phyloP scores from a whole-genome alignment of 2,329 filamentous ascomycete genomes.

The Thelonectria olida region DNA sequence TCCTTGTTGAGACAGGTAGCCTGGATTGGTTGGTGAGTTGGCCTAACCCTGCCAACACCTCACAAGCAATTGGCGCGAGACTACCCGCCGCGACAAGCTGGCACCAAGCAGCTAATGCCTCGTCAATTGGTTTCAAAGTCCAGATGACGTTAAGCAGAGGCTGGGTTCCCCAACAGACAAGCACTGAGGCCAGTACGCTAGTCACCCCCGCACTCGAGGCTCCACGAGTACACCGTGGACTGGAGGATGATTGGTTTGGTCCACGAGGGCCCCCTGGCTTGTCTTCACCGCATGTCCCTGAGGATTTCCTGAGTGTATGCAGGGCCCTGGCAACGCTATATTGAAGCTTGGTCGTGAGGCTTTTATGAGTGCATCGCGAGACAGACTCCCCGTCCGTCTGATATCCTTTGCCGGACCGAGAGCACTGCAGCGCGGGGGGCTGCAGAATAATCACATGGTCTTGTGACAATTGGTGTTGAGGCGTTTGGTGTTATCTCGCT shows the following conservation, averaged over 20 bases:
- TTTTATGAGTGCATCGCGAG: conserved; percentile 29
- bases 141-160: conserved; percentile 30
- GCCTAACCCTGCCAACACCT: conserved; percentile 1
- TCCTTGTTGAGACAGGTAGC: conserved; percentile 18
- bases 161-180: conserved; percentile 31
- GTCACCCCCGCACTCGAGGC: conserved; percentile 36
- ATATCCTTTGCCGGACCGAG: conserved; percentile 14
- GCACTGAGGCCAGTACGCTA: conserved; percentile 22
- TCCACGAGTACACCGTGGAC: conserved; percentile 37
- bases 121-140: conserved; percentile 27
- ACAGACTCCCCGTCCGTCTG: conserved; percentile 1
- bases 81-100: neutral
- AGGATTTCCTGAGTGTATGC: conserved; percentile 11
- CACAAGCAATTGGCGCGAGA: neutral
- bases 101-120: conserved; percentile 19
- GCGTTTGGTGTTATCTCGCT: conserved; percentile 15
- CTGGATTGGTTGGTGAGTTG: conserved; percentile 1
- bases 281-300: conserved; percentile 40
- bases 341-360: conserved; percentile 27
- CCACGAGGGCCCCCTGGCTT: conserved; percentile 24
- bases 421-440: conserved; percentile 19
- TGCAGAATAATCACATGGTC: conserved; percentile 24
- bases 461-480: neutral
- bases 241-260: conserved; percentile 32
- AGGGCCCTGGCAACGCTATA: conserved; percentile 22